phyloP scores from a whole-genome alignment of 805 yeast species.

The Yarrowia yakushimensis region DNA sequence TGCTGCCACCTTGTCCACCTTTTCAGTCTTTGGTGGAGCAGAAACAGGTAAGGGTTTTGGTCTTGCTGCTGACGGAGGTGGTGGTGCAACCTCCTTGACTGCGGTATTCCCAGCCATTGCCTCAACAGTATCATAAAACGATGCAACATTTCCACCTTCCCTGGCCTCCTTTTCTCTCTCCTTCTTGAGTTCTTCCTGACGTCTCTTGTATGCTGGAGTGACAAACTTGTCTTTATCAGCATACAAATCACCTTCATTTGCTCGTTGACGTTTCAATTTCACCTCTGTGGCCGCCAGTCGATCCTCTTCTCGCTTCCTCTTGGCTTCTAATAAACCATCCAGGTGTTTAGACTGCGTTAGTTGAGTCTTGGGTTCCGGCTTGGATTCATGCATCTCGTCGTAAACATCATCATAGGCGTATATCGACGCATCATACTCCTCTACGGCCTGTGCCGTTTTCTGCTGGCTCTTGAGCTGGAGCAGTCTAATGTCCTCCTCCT shows the following conservation, averaged over 20 bases:
- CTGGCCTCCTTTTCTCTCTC: slow-evolving; percentile 29
- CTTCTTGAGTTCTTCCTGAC: slow-evolving; percentile 38
- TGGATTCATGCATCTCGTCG: slow-evolving; percentile 42
- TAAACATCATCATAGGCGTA: slow-evolving; percentile 49
- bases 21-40: background rate
- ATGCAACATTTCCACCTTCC: slow-evolving; percentile 2
- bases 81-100: background rate
- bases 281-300: slow-evolving; percentile 42
- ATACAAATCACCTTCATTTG: slow-evolving; percentile 42
- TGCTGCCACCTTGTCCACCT: slow-evolving; percentile 1
- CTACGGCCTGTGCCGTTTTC: background rate
- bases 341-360: slow-evolving; percentile 38
- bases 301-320: slow-evolving; percentile 47
- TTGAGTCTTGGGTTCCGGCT: slow-evolving; percentile 14
- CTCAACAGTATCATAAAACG: slow-evolving; percentile 9
- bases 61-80: background rate
- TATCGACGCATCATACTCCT: slow-evolving; percentile 26
- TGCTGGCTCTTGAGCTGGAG: background rate
- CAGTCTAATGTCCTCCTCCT: background rate
- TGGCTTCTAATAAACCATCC: slow-evolving; percentile 44
- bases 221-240: slow-evolving; percentile 47
- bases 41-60: background rate
- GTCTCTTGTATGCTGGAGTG: slow-evolving; percentile 46
- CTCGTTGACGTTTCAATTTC: slow-evolving; percentile 39
- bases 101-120: background rate